A percentile compares a stretch with the other conserved stretches of the same genome.
Evolutionary conservation across 2,329 filamentous ascomycete species (phyloP).

Genomic region (Gaeumannomyces tritici): DNA sequence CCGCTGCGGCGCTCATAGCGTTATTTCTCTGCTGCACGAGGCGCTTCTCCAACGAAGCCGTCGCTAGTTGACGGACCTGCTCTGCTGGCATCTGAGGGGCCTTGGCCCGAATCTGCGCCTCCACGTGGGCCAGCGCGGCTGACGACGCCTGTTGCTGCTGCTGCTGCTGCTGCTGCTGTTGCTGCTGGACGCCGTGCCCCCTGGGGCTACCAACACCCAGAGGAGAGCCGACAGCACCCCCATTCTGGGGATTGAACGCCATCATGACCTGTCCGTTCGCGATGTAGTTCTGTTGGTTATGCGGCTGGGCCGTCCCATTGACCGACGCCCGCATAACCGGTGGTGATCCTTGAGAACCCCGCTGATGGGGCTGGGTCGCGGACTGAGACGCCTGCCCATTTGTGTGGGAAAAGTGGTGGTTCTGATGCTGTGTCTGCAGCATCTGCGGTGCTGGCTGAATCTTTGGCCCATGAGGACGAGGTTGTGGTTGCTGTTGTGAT

Average conservation of each 20-base stretch:
- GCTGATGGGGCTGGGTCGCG: not conserved
- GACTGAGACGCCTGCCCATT: constrained; percentile 7
- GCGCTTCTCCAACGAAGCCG: not conserved
- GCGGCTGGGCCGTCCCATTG: not conserved
- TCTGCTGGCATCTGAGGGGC: constrained; percentile 2
- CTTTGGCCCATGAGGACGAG: constrained; percentile 7
- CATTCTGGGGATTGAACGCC: constrained; percentile 2
- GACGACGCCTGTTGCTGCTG: not conserved
- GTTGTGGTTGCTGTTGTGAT: constrained; percentile 14
- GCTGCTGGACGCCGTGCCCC: not conserved
- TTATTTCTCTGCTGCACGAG: constrained; percentile 4
- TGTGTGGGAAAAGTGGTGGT: constrained; percentile 14
- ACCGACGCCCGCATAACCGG: not conserved
- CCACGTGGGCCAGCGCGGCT: not conserved
- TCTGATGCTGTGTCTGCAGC: constrained; percentile 13
- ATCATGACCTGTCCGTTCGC: constrained; percentile 1
- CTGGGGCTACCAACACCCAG: not conserved
- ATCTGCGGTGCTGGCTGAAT: not conserved
- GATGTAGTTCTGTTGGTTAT: constrained; percentile 4
- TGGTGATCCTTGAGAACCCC: not conserved
- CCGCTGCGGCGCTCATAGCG: constrained; percentile 3
- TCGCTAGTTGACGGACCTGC: constrained; percentile 3
- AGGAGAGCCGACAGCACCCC: constrained; percentile 2
- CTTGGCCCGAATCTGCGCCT: constrained; percentile 3
- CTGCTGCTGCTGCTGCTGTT: not conserved